A percentile compares a stretch with the other conserved stretches of the same genome.
These are phyloP conservation scores for Exophiala spinifera DNA, from an alignment of 2,329 filamentous ascomycete genomes.

Conservation along the genomic window DNA sequence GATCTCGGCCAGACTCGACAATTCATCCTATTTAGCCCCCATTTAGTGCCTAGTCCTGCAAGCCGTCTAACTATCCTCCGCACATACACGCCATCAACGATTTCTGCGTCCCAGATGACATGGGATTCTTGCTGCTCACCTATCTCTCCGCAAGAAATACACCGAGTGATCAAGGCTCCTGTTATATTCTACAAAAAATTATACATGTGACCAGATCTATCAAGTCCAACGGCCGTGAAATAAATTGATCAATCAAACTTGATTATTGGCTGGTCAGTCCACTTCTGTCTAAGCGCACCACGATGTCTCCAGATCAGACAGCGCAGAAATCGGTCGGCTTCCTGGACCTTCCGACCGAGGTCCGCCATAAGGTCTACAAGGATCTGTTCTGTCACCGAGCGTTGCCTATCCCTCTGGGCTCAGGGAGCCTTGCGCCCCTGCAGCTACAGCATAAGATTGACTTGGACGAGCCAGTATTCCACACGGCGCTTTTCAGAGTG, in stretches of 20 bases:
- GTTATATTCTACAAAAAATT: too few species aligned
- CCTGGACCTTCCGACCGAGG: constrained; percentile 19
- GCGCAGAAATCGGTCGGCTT: background rate
- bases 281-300: background rate
- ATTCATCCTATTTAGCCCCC: too few species aligned
- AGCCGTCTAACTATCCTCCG: constrained; percentile 10
- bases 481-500: constrained; percentile 18
- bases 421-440: constrained; percentile 1
- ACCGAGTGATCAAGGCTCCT: too few species aligned
- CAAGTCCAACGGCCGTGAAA: too few species aligned
- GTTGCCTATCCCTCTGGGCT: constrained; percentile 9
- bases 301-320: background rate
- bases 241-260: too few species aligned
- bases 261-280: background rate
- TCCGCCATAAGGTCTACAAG: constrained; percentile 20
- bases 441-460: constrained; percentile 1
- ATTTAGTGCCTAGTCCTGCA: too few species aligned
- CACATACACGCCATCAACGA: too few species aligned
- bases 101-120: too few species aligned
- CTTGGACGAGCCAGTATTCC: constrained; percentile 10
- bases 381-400: constrained; percentile 18
- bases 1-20: too few species aligned
- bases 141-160: too few species aligned
- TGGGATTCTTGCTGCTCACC: too few species aligned
- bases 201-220: too few species aligned